Evolutionary conservation across 1,284 basidiomycete species (phyloP).

Genomic region (Wallemia ichthyophaga): DNA sequence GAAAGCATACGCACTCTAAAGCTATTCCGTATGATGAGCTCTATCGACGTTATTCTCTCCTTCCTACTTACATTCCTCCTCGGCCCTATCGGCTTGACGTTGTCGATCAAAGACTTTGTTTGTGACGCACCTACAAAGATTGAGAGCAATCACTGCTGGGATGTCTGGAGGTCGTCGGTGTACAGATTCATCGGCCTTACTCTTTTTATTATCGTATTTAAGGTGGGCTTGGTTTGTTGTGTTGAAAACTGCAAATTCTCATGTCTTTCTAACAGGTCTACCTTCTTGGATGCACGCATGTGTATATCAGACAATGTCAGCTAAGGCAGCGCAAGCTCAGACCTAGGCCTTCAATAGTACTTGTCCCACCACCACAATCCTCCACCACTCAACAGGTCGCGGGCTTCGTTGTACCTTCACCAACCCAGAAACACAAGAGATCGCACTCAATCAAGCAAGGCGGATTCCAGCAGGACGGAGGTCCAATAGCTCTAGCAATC

Average conservation of each 20-base stretch:
- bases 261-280: too few species aligned
- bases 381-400: background rate
- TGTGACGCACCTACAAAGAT: background rate
- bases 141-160: background rate
- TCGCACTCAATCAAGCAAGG: background rate
- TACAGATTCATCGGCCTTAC: background rate
- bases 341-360: background rate
- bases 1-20: background rate
- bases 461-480: background rate
- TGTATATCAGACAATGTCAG: background rate
- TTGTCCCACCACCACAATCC: background rate
- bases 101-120: background rate
- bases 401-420: background rate
- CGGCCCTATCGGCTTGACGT: background rate
- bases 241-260: too few species aligned
- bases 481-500: background rate
- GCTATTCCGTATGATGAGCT: background rate
- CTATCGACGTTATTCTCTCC: background rate
- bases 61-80: background rate
- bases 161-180: background rate
- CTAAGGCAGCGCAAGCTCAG: background rate
- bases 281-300: background rate
- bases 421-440: background rate
- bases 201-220: background rate
- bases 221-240: too few species aligned